Evolutionary conservation across 2,329 filamentous ascomycete species (phyloP).

Genomic region (Colletotrichum somersetense): DNA sequence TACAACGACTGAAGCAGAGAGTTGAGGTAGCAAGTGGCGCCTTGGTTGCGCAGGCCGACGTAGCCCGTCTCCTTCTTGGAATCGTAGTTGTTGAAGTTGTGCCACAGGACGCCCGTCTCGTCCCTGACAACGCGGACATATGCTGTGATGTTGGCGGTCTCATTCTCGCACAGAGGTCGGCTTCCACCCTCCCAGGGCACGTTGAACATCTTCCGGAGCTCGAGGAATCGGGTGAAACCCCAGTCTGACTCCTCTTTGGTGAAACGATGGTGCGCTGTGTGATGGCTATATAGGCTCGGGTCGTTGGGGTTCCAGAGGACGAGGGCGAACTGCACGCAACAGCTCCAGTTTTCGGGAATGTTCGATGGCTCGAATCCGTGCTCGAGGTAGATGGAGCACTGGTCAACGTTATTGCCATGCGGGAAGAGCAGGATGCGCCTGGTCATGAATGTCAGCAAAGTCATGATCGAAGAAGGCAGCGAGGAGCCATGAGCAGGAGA

Average conservation of each 20-base stretch:
- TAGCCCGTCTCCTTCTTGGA: slow-evolving; percentile 99
- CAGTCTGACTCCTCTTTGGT: slow-evolving; percentile 97
- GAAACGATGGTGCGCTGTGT: slow-evolving; percentile 93
- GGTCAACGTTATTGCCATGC: slow-evolving; percentile 93
- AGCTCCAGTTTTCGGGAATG: slow-evolving; percentile 93
- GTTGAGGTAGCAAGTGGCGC: slow-evolving; percentile 91
- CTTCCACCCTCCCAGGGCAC: slow-evolving; percentile 77
- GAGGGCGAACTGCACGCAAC: slow-evolving; percentile 94
- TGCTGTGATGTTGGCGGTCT: slow-evolving; percentile 83
- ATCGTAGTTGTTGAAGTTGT: slow-evolving; percentile 94
- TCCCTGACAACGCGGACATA: slow-evolving; percentile 87
- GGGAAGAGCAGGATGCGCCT: slow-evolving; percentile 97
- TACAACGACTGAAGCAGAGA: slow-evolving; percentile 87
- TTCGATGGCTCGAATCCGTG: slow-evolving; percentile 82
- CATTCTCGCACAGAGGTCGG: slow-evolving; percentile 82
- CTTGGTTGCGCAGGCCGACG: slow-evolving; percentile 96
- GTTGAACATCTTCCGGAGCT: slow-evolving; percentile 87
- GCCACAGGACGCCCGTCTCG: slow-evolving; percentile 89
- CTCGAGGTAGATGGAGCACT: slow-evolving; percentile 95
- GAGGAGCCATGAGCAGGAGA: background rate
- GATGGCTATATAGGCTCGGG: slow-evolving; percentile 84
- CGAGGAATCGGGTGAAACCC: slow-evolving; percentile 98
- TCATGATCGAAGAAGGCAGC: background rate
- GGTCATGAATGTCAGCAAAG: slow-evolving; percentile 42
- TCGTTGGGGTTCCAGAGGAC: slow-evolving; percentile 96